Base-by-base conservation (phyloP, 352 stramenopile species). In the Phytophthora kernoviae region DNA sequence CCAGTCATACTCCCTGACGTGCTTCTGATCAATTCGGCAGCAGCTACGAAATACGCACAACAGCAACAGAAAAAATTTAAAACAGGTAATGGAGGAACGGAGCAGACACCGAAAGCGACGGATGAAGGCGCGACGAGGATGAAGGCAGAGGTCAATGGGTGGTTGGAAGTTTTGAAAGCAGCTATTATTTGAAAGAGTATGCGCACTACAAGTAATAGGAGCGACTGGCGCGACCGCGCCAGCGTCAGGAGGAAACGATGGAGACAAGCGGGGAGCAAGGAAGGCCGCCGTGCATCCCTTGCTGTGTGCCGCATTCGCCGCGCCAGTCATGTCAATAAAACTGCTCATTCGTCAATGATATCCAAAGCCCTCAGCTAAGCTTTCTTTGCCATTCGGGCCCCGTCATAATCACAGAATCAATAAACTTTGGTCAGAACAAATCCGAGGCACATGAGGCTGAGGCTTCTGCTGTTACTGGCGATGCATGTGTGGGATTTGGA, bases 121-220 rank as follows among this genome's bases (percentile, higher is more conserved):
- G 56, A 68, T 70, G 66, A 71, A 75, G 66, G 48, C 66, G 66
- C 66, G 40, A 67, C 44, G 43, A 73, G 53, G 44, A 45, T 18
- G 51, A 15, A 47, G 27, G 34, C 46, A 60, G 51, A 9, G 46
- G 30, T 50, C 18, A 33, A 47, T 41, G 49, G 47, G 41, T 67
- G 61, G 53, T 57, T 62, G 24, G 21, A 70, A 71, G 55, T 68
- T 71, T 70, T 75, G 65, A 47, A 15, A 27, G 39, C 39, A 47
- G 55, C 55, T 62, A 70, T 58, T 62, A 70, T 68, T 70, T 75
- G 55, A 65, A 71, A 30, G 20, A 58, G 27, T 62, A 56, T 14
- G 44, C 43, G 43, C 44, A 40, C 27, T 41, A 53, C 45, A 68
- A 20, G 5, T 24, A 44, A 49, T 68, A 64, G 62, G 32, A 68